Base-by-base conservation (phyloP, 2,329 filamentous ascomycete species). In the Fusarium devonianum region DNA sequence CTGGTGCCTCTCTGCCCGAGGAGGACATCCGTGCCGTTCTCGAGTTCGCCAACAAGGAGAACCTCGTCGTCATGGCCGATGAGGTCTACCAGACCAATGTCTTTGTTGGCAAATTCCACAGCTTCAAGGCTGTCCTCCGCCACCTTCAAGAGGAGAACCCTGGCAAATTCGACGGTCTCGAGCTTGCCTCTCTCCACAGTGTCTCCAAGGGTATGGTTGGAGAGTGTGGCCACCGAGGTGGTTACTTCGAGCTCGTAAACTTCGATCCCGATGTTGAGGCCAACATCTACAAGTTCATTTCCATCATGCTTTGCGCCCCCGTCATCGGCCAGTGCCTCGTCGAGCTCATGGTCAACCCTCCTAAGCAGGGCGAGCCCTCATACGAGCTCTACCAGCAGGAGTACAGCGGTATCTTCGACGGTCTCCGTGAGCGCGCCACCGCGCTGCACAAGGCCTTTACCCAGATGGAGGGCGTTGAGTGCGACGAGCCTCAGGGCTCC, bases 31-130 rank as follows among this genome's bases (percentile, higher is more conserved):
- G 87, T 67, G 81, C 82, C 40, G 90, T 97, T n/a, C 82, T 97
- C 62, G 85, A 94, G 58, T 88, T 97, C 58, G 93, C 94, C 28
- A 87, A 86, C 19, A 81, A 92, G 71, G 85, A 97, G 79, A 85
- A 87, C 64, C 82, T 99, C 18, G 92, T 97, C 46, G 80, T 97
- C 60, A 84, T 99, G 67, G 94, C 94, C 41, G 94, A 99, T 69
- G 94, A 99, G 75, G 94, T 99, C 26, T 99, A 99, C 83, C 94
- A 99, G 77, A 97, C 94, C 69, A 99, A 99, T 74, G 89, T 99
- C 65, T 99, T 99, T 76, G 78, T 89, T 55, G 94, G 94, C 72
- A 82, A 93, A 71, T 99, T 99, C 79, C 85, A 90, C 76, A 95
- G 90, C 67, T 97, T 99, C 87, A 97, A 97, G 79, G 86, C 89